Evolutionary conservation across 2,329 filamentous ascomycete genomes (phyloP), one percentile per base, ranked within the genome.

Genomic region (Penicillium sp.): DNA sequence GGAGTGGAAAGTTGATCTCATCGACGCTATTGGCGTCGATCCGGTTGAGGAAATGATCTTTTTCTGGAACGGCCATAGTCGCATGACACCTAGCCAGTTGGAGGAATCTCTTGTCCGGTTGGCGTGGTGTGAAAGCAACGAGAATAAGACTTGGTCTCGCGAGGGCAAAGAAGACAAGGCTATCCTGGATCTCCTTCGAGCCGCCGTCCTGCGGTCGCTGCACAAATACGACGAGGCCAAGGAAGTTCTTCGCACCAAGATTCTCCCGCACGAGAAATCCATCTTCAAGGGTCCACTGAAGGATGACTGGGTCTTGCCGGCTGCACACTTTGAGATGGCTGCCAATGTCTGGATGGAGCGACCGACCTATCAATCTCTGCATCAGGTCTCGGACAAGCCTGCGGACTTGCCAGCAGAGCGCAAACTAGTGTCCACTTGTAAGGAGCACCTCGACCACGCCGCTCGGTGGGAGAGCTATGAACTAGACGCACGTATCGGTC

Each of bases 1-100:
- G 61, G 74, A 79, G 39, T 79, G 83, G 67, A 75, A 78, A 2
- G 70, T 88, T 29, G 79, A 84, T 41, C 74, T 96, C 3, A 79
- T 86, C 1, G 91, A 97, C 58, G 90, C 86, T 0, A 76, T 94
- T 7, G 90, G 90, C 0, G 77, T 88, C 3, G 86, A 84, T 50
- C 93, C 93, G 0, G 75, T 88, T 0, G 81, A 90, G 60, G 93
- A 97, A 72, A 95, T 97, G 86, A 84, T 86, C 9, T 95, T 91
- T 66, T 82, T 97, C 59, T 97, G 90, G 90, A 90, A 88, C 62
- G 91, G 90, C 0, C 83, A 82, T 58, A 91, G 88, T 68, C 82
- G 89, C 46, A 94, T 95, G 88, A 74, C 79, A 2, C 59, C 70
- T 1, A 70, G 72, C 0, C 80, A 91, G 50, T 73, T 95, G 11